phyloP scores from a whole-genome alignment of 2,329 filamentous ascomycete species.

The Aspergillus sp. region DNA sequence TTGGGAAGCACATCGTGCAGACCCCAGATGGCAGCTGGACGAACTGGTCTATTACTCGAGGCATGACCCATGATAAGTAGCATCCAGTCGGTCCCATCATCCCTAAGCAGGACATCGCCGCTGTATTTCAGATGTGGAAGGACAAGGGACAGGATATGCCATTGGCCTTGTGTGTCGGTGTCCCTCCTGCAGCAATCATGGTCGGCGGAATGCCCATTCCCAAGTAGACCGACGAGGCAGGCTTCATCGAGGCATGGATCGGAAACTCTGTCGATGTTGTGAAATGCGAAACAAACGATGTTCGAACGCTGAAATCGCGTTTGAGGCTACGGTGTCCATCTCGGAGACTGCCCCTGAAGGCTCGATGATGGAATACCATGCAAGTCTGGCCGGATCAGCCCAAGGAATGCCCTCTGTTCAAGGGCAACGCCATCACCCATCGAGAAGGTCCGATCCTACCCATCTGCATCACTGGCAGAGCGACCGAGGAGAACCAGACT shows the following conservation, averaged over 20 bases:
- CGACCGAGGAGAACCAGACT: conserved; percentile 43
- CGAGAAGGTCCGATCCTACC: conserved; percentile 50
- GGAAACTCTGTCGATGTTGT: conserved; percentile 49
- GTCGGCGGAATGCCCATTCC: no score
- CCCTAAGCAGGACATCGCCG: conserved; percentile 47
- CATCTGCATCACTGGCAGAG: conserved; percentile 42
- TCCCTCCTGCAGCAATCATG: no score
- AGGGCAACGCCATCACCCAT: conserved; percentile 50
- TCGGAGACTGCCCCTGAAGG: conserved; percentile 47
- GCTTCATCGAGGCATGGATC: conserved; percentile 43
- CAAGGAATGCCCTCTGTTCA: conserved; percentile 42
- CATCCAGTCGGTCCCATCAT: conserved; percentile 46
- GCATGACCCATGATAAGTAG: conserved; percentile 49
- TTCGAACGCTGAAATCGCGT: conserved; percentile 52
- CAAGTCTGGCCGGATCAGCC: conserved; percentile 44
- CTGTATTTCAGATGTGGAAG: no score
- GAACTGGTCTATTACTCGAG: conserved; percentile 38
- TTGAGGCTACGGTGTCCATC: conserved; percentile 51
- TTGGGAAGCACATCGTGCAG: conserved; percentile 45
- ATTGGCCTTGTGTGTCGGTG: no score
- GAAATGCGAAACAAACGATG: conserved; percentile 52
- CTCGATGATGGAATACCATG: conserved; percentile 51
- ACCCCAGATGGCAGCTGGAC: conserved; percentile 49
- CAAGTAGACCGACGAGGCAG: no score
- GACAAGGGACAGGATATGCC: no score